Conservation (phyloP, 768 basidiomycete genomes). For the Boletus speciosus region DNA sequence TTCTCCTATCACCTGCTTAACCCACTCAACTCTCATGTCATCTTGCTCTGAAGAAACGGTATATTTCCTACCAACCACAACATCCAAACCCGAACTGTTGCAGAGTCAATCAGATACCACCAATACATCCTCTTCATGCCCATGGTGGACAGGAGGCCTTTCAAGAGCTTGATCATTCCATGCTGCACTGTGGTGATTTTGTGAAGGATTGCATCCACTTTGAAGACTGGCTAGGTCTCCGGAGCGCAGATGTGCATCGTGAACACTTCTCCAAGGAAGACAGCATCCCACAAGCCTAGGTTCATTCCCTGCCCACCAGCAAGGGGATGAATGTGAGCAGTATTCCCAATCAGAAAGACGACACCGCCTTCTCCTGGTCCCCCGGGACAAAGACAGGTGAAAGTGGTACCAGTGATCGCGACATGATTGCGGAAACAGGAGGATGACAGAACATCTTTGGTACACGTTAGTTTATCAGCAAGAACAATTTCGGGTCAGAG, state of each 20-base stretch:
- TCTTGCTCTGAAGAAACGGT: slow-evolving; percentile 8
- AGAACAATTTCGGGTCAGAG: slow-evolving; percentile 46
- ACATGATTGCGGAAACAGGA: slow-evolving; percentile 45
- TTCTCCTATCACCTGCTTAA: slow-evolving; percentile 8
- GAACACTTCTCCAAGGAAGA: slow-evolving; percentile 43
- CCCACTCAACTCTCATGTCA: slow-evolving; percentile 23
- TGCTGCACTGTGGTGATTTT: slow-evolving; percentile 37
- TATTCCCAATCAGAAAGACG: slow-evolving; percentile 40
- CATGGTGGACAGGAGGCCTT: slow-evolving; percentile 28
- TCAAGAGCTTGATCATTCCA: slow-evolving; percentile 40
- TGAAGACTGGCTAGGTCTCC: slow-evolving; percentile 3
- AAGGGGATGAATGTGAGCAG: slow-evolving; percentile 54
- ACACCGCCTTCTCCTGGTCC: slow-evolving; percentile 11
- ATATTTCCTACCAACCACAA: slow-evolving; percentile 23
- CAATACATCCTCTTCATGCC: slow-evolving; percentile 20
- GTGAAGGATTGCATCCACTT: slow-evolving; percentile 32
- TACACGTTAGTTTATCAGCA: slow-evolving; percentile 39
- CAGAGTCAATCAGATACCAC: slow-evolving; percentile 27
- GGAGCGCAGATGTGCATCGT: slow-evolving; percentile 31
- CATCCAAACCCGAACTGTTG: slow-evolving; percentile 24
- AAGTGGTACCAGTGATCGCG: slow-evolving; percentile 40
- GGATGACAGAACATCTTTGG: slow-evolving; percentile 42
- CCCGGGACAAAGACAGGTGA: slow-evolving; percentile 27
- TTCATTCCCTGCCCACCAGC: slow-evolving; percentile 59
- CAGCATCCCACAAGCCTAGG: slow-evolving; percentile 53